Conservation (phyloP, 1,139 yeast genomes). For the Sugiyamaella grinbergsii region DNA sequence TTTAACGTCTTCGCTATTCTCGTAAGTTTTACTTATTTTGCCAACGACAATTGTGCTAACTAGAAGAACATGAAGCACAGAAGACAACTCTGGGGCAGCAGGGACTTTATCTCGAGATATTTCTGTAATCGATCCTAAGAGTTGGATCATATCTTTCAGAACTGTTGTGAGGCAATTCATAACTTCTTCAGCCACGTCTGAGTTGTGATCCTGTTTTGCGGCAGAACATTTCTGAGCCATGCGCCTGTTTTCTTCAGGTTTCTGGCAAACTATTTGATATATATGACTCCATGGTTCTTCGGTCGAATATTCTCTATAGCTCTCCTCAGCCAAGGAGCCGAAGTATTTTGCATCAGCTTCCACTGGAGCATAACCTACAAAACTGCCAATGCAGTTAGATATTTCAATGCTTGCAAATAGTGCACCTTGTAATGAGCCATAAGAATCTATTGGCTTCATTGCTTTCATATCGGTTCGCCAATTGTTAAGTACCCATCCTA, state of each 20-base stretch:
- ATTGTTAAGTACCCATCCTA: conserved; percentile 19
- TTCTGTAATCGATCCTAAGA: not conserved
- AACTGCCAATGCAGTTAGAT: not conserved
- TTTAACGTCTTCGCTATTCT: not conserved
- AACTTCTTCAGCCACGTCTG: not conserved
- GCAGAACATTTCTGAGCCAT: not conserved
- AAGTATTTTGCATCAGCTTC: not conserved
- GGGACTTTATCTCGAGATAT: not conserved
- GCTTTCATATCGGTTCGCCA: conserved; percentile 14
- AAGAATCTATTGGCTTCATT: not conserved
- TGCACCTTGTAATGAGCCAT: not conserved
- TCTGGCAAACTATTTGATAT: not conserved
- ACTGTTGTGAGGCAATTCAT: not conserved
- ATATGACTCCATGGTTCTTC: conserved; percentile 9
- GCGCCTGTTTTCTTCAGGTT: not conserved
- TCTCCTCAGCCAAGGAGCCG: conserved; percentile 7
- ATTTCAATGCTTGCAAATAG: conserved; percentile 8
- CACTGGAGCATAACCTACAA: conserved; percentile 1
- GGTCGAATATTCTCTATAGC: conserved; percentile 1
- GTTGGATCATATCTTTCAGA: not conserved
- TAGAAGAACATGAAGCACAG: conserved; percentile 6
- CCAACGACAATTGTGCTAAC: conserved; percentile 7
- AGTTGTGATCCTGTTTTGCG: not conserved
- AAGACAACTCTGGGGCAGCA: conserved; percentile 1
- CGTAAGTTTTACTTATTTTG: not conserved